Conservation (phyloP, 306 rosid genomes). For the Quercus engelmannii region DNA sequence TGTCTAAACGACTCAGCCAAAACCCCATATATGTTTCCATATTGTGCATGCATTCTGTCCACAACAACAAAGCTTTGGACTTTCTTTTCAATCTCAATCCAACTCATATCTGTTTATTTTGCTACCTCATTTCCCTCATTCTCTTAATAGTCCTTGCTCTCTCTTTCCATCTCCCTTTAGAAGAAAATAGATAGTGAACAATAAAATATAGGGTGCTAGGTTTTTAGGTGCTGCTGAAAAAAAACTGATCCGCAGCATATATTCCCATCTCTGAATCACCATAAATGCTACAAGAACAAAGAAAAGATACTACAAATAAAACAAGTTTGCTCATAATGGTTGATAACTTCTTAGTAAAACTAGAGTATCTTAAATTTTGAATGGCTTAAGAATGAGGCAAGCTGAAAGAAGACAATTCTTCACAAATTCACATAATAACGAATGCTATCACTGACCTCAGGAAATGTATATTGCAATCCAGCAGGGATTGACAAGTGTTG, state of each 20-base stretch:
- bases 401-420: neutral
- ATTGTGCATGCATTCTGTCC: slow-evolving; percentile 67
- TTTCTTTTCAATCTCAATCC: slow-evolving; percentile 73
- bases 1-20: slow-evolving; percentile 46
- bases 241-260: slow-evolving; percentile 70
- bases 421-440: neutral
- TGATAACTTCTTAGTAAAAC: neutral
- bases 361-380: neutral
- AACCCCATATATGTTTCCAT: slow-evolving; percentile 51
- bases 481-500: too few relatives aligned
- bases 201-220: slow-evolving; percentile 63
- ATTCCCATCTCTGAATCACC: slow-evolving; percentile 69
- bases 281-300: slow-evolving; percentile 78
- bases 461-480: too few relatives aligned
- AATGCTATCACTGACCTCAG: too few relatives aligned
- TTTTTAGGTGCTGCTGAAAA: slow-evolving; percentile 54
- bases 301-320: too few relatives aligned
- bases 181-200: too few relatives aligned
- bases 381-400: neutral
- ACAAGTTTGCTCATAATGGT: too few relatives aligned
- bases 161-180: too few relatives aligned
- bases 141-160: slow-evolving; percentile 71
- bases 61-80: slow-evolving; percentile 74
- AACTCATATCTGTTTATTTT: slow-evolving; percentile 80
- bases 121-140: slow-evolving; percentile 66